phyloP scores from a whole-genome alignment of 345 rosid genomes.

The Pistacia vera region DNA sequence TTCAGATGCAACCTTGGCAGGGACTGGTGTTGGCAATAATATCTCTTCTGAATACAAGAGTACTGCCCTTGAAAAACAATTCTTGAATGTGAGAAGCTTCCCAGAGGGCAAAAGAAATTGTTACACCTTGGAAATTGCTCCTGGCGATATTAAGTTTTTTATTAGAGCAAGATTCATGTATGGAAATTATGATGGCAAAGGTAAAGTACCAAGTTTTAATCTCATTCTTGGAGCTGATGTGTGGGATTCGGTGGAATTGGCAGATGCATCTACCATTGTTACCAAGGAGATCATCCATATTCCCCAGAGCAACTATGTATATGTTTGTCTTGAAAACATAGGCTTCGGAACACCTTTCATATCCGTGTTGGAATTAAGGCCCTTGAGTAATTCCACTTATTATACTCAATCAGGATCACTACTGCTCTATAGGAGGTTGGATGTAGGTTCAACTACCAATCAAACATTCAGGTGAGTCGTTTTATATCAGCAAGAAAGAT shows the following conservation, averaged over 20 bases:
- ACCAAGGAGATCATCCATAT: not conserved
- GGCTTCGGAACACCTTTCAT: not conserved
- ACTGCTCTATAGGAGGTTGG: conserved; percentile 31
- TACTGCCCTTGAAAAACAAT: not conserved
- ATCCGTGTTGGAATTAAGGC: conserved; percentile 10
- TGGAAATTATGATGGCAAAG: conserved; percentile 24
- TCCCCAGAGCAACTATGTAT: not conserved
- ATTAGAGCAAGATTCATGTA: conserved; percentile 20
- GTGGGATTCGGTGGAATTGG: not conserved
- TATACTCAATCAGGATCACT: conserved; percentile 1
- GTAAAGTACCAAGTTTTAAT: not conserved
- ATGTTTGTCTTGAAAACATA: not conserved
- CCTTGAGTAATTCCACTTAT: not conserved
- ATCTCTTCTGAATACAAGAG: not conserved
- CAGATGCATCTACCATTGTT: not conserved
- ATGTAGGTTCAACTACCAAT: not conserved
- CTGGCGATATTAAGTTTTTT: conserved; percentile 1
- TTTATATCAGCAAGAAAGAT: too few relatives aligned
- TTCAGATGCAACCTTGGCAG: not conserved
- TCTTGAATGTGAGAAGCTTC: conserved; percentile 5
- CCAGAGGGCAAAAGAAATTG: conserved; percentile 11
- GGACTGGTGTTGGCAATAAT: not conserved
- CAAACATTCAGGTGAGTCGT: conserved; percentile 23
- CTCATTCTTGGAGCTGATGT: not conserved
- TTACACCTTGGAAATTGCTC: not conserved